A percentile compares a stretch with the other conserved stretches of the same genome.
phyloP scores from a whole-genome alignment of 1,284 basidiomycete species.

The Irpex sp. region DNA sequence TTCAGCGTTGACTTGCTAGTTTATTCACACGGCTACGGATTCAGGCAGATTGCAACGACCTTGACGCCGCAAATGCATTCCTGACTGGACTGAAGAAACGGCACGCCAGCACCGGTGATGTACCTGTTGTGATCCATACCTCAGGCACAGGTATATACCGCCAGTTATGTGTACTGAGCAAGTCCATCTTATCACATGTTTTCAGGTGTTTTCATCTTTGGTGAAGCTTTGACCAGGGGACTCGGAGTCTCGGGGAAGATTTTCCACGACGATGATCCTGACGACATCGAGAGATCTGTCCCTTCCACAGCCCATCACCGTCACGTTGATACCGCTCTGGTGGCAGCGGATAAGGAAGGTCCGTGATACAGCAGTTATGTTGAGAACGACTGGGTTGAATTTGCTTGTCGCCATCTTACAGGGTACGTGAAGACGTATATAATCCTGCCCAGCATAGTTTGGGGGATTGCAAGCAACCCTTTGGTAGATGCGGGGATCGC shows the following conservation, averaged over 20 bases:
- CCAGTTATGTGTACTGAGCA: not conserved
- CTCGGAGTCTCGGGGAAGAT: slow-evolving; percentile 32
- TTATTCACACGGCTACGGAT: not conserved
- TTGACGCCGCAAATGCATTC: slow-evolving; percentile 37
- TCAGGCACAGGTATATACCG: slow-evolving; percentile 27
- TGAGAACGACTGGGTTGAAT: no score
- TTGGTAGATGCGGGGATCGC: slow-evolving; percentile 34
- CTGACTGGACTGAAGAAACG: slow-evolving; percentile 41
- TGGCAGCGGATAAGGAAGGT: slow-evolving; percentile 28
- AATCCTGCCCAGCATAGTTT: slow-evolving; percentile 35
- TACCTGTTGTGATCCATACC: slow-evolving; percentile 48
- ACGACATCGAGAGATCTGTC: slow-evolving; percentile 26
- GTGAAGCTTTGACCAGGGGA: slow-evolving; percentile 10
- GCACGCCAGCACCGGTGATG: slow-evolving; percentile 35
- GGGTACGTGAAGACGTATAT: slow-evolving; percentile 35
- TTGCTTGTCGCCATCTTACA: slow-evolving; percentile 7
- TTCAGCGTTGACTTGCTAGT: not conserved
- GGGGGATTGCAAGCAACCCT: slow-evolving; percentile 28
- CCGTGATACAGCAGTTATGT: not conserved
- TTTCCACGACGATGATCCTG: slow-evolving; percentile 27
- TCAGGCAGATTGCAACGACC: slow-evolving; percentile 41
- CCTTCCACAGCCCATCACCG: slow-evolving; percentile 22
- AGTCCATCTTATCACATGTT: not conserved
- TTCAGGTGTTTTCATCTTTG: slow-evolving; percentile 31
- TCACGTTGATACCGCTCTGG: slow-evolving; percentile 17